Percentiles rank a stretch among this genome's conserved stretches.
phyloP scores from a whole-genome alignment of 2,329 filamentous ascomycete species.

The Byssoonygena ceratinophila region DNA sequence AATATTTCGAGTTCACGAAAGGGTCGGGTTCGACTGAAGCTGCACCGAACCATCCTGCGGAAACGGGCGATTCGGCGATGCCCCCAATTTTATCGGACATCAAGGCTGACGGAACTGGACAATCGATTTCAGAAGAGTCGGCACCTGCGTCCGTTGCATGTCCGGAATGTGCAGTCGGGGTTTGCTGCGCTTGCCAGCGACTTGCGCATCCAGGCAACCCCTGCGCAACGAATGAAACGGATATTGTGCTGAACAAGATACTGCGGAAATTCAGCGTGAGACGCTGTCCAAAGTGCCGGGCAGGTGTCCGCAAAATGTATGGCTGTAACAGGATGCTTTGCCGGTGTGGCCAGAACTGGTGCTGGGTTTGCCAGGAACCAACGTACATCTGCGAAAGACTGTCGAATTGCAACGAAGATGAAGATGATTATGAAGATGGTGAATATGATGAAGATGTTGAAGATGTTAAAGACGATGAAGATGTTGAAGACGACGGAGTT shows the following conservation, averaged over 20 bases:
- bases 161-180: slow-evolving; percentile 33
- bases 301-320: slow-evolving; percentile 40
- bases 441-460: background rate
- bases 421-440: background rate
- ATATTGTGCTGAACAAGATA: slow-evolving; percentile 26
- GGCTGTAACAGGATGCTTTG: slow-evolving; percentile 43
- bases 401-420: background rate
- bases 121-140: slow-evolving; percentile 1
- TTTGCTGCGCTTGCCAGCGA: slow-evolving; percentile 39
- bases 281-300: slow-evolving; percentile 41
- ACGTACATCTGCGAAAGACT: slow-evolving; percentile 25
- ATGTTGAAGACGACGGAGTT: slow-evolving; percentile 2
- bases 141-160: slow-evolving; percentile 29
- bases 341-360: slow-evolving; percentile 42
- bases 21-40: background rate
- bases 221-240: slow-evolving; percentile 31
- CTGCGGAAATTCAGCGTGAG: slow-evolving; percentile 40
- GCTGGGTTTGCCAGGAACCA: slow-evolving; percentile 36
- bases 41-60: background rate
- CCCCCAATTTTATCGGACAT: slow-evolving; percentile 5
- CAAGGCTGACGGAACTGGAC: background rate
- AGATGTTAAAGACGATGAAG: slow-evolving; percentile 6
- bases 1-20: background rate
- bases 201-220: slow-evolving; percentile 28
- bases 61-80: slow-evolving; percentile 11